Evolutionary conservation across 192 early-diverging fungal species (phyloP).

Genomic region (Radiomyces spectabilis): DNA sequence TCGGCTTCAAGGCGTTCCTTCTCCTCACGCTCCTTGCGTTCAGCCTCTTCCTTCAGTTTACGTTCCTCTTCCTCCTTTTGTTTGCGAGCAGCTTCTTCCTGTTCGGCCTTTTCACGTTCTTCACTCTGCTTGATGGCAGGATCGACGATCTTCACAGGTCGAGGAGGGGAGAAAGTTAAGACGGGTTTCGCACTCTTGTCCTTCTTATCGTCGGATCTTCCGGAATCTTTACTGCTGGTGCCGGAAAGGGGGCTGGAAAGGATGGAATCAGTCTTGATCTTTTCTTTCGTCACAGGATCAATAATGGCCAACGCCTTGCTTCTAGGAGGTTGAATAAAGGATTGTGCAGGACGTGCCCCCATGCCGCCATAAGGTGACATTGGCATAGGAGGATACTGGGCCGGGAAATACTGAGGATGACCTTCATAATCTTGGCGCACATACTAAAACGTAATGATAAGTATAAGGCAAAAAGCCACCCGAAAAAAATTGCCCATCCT

Average conservation of each 20-base stretch:
- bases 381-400: background rate
- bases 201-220: conserved; percentile 16
- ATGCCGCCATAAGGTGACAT: background rate
- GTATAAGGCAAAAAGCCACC: no score
- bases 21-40: conserved; percentile 20
- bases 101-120: conserved; percentile 34
- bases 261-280: conserved; percentile 43
- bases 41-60: conserved; percentile 17
- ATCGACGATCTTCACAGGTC: conserved; percentile 40
- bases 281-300: conserved; percentile 64
- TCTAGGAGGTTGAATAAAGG: conserved; percentile 21
- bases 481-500: conserved; percentile 1
- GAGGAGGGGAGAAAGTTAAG: conserved; percentile 21
- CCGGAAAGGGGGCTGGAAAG: background rate
- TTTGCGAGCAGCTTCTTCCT: conserved; percentile 31
- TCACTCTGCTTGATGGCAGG: conserved; percentile 39
- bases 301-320: conserved; percentile 65
- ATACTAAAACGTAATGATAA: no score
- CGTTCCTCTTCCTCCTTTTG: conserved; percentile 21
- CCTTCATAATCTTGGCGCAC: no score
- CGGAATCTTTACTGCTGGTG: background rate
- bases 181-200: conserved; percentile 13
- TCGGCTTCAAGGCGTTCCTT: background rate
- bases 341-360: background rate
- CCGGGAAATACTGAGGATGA: no score